Evolutionary conservation across 2,329 filamentous ascomycete genomes (phyloP), one percentile per base, ranked within the genome.

Genomic region (Plectosphaerella sp.): DNA sequence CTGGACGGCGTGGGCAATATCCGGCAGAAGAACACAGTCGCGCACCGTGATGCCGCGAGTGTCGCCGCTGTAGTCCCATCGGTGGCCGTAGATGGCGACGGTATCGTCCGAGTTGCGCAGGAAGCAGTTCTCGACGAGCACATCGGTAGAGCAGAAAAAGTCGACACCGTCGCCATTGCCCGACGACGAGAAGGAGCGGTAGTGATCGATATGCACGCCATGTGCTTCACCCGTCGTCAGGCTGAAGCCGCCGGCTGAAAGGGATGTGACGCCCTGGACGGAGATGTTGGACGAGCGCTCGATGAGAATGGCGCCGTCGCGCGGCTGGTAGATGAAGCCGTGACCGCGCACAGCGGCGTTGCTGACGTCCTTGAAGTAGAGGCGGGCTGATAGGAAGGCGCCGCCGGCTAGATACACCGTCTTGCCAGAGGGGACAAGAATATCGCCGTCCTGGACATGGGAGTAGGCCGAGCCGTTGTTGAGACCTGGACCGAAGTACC

Each of bases 51-150:
- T 65, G 39, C 70, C 67, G 7, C 35, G 52, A 0, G 67, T 63
- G 48, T 70, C 58, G 18, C 67, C 67, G 41, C 61, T 64, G 37
- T 60, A 68, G 25, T 66, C 51, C 56, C 59, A 62, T 1, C 67
- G 64, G 50, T 69, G 67, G 8, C 59, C 53, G 50, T 69, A 69
- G 4, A 69, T 53, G 11, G 68, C 68, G 33, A 70, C 64, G 14
- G 51, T 63, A 49, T 70, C 68, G 48, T 71, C 68, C 2, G 66
- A 69, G 50, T 66, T 71, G 12, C 68, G 62, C 36, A 71, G 51
- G 52, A 71, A 71, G 45, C 60, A 60, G 14, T 61, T 64, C 28
- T 71, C 62, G 6, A 67, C 57, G 1, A 62, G 48, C 12, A 64
- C 51, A 28, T 61, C 50, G 25, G 54, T 50, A 25, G 53, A 54